Percentiles rank a stretch among this genome's conserved stretches.
These are phyloP conservation scores for Penicillium paxilli DNA, from an alignment of 495 filamentous ascomycete species.

Conservation along the genomic window DNA sequence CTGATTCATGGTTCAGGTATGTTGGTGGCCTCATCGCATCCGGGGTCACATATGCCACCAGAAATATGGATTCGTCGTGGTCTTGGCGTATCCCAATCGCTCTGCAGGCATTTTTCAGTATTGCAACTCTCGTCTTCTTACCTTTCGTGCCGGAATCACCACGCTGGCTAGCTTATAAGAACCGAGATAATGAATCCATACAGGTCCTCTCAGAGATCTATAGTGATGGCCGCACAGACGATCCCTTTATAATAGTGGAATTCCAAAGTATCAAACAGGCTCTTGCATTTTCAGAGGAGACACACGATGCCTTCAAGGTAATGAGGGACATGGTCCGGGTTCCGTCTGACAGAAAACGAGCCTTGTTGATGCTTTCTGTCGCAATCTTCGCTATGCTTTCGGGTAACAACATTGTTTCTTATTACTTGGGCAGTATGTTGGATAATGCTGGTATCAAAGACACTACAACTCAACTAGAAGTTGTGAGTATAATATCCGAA, in stretches of 20 bases:
- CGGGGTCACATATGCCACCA: no score
- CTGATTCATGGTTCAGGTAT: no score
- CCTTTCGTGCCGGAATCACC: not conserved
- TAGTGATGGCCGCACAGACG: no score
- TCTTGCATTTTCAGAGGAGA: no score
- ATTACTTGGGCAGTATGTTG: not conserved
- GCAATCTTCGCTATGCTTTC: conserved; percentile 1
- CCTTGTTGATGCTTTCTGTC: not conserved
- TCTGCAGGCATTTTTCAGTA: not conserved
- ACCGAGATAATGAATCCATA: not conserved
- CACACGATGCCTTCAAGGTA: no score
- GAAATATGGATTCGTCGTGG: not conserved
- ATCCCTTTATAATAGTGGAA: no score
- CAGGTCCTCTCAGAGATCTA: no score
- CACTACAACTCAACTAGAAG: conserved; percentile 1
- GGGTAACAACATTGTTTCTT: not conserved
- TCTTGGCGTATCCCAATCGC: not conserved
- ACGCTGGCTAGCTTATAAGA: not conserved
- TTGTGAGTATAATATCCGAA: not conserved
- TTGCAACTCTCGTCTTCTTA: not conserved
- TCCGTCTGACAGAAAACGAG: no score
- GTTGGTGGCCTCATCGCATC: no score
- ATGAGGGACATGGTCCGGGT: no score
- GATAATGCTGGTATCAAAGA: not conserved
- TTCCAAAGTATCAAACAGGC: no score